Base-by-base conservation (phyloP, 306 rosid genomes). In the Cyclanthera cordifolia region DNA sequence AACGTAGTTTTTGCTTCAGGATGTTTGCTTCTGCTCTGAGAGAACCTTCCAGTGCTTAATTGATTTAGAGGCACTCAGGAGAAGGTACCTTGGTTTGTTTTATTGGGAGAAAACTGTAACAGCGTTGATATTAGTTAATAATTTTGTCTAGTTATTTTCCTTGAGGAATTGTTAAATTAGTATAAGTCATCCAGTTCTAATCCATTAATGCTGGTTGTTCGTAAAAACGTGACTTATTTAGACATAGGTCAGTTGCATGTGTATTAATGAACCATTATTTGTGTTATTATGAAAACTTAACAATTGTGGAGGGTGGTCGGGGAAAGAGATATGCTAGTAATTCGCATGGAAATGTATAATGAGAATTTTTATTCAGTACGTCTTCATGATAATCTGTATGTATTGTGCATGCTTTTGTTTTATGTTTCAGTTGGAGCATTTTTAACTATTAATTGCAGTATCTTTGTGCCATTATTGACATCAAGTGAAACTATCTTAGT, bases 11-110 rank as follows among this genome's bases (percentile, higher is more conserved):
- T 90, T 90, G 87, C 81, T 90, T 86, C 99, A 94, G 99, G 99
- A 85, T 79, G 45, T 82, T 75, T 84, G 69, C 80, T 89, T 83
- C 72, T 80, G 94, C 88, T 86, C 78, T 86, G 95, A 82, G 87
- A 95, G 95, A 86, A 79, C 85, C 87, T 90, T 88, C 77, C 88
- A 77, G 83, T 88, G 87, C 90, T 86, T 90, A 83, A 87, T 73
- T 93, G 99, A 95, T 82, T 80, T 63, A 75, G 83, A 77, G 95
- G 97, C 85, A 88, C 84, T 80, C 91, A 73, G 95, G 90, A 90
- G 99, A 94, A 94, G 99, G 99, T 94, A 94, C 86, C 97, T 82
- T 86, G 88, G 97, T 73, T 90, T 86, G 95, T 84, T 84, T 65
- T 85, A 82, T 85, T 85, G 72, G 96, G 99, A 80, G 87, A 86